A percentile compares a stretch with the other conserved stretches of the same genome.
phyloP scores from a whole-genome alignment of 2,329 filamentous ascomycete genomes.

The Tolypocladium album region DNA sequence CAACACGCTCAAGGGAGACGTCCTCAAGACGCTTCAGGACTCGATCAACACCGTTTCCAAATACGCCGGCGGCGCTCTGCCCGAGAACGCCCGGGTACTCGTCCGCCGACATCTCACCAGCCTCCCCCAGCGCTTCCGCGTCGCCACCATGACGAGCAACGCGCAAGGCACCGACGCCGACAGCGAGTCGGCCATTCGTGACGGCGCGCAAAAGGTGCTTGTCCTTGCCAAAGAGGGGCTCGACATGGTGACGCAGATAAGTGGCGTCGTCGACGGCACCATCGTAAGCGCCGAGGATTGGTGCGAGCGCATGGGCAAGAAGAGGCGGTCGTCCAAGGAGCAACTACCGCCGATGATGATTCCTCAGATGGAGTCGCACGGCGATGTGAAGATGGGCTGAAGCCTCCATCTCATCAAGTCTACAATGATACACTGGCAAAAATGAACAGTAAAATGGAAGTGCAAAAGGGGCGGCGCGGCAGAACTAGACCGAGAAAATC shows the following conservation, averaged over 20 bases:
- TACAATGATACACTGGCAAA: background rate
- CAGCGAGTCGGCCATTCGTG: constrained; percentile 26
- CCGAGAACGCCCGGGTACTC: constrained; percentile 74
- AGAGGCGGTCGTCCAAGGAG: constrained; percentile 13
- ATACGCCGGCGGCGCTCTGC: constrained; percentile 83
- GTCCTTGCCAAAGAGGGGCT: constrained; percentile 82
- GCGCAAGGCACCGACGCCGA: constrained; percentile 18
- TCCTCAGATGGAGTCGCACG: constrained; percentile 1
- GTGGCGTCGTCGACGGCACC: constrained; percentile 76
- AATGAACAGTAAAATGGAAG: background rate
- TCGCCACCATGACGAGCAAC: constrained; percentile 45
- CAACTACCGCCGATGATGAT: constrained; percentile 11
- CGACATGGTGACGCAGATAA: constrained; percentile 91
- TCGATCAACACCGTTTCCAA: constrained; percentile 79
- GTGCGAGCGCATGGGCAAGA: constrained; percentile 64
- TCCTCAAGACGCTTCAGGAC: constrained; percentile 68
- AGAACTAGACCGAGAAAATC: background rate
- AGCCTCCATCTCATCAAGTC: background rate
- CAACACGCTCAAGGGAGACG: constrained; percentile 54
- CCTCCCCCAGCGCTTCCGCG: constrained; percentile 70
- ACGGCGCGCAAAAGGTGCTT: constrained; percentile 65
- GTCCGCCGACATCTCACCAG: constrained; percentile 78
- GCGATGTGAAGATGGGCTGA: constrained; percentile 15
- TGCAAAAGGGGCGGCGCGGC: background rate
- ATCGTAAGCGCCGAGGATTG: constrained; percentile 85